Evolutionary conservation across 176 grass and related monocot species (phyloP).

Genomic region (Dactylis glomerata): DNA sequence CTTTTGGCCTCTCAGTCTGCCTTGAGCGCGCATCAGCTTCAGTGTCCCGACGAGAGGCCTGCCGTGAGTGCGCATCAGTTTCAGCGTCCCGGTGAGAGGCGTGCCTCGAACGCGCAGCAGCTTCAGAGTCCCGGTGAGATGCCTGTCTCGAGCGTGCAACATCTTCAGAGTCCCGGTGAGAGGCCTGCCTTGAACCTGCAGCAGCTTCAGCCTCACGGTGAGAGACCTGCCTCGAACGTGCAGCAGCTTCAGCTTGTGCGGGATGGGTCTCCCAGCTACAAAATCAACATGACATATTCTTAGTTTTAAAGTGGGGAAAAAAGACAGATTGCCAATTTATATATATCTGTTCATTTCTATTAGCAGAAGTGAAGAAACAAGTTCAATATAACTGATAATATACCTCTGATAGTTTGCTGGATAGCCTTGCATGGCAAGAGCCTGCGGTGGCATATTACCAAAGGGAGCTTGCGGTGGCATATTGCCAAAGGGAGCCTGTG

Average conservation of each 20-base stretch:
- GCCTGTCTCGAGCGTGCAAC: neutral
- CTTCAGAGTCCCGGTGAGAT: neutral
- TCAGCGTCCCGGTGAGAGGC: neutral
- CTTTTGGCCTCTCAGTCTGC: slow-evolving; percentile 1
- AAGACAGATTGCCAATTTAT: neutral
- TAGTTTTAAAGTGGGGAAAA: neutral
- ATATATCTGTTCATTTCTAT: neutral
- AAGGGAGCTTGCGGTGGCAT: neutral
- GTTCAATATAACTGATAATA: neutral
- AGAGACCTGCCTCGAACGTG: neutral
- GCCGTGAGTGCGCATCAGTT: slow-evolving; percentile 4
- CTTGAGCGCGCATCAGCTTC: slow-evolving; percentile 17
- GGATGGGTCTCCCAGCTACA: slow-evolving; percentile 27
- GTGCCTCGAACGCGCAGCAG: no score
- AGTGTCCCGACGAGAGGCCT: neutral
- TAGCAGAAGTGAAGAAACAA: neutral
- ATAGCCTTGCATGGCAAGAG: slow-evolving; percentile 34
- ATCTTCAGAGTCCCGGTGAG: neutral
- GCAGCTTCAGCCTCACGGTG: neutral
- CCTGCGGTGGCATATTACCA: neutral
- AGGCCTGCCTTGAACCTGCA: neutral
- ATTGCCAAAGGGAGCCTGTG: neutral
- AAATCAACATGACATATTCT: neutral
- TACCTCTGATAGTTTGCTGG: slow-evolving; percentile 29
- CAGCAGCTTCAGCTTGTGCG: slow-evolving; percentile 5